Percentiles rank a stretch among this genome's conserved stretches.
Evolutionary conservation across 768 basidiomycete genomes (phyloP).

Genomic region (Polyporus arcularius): DNA sequence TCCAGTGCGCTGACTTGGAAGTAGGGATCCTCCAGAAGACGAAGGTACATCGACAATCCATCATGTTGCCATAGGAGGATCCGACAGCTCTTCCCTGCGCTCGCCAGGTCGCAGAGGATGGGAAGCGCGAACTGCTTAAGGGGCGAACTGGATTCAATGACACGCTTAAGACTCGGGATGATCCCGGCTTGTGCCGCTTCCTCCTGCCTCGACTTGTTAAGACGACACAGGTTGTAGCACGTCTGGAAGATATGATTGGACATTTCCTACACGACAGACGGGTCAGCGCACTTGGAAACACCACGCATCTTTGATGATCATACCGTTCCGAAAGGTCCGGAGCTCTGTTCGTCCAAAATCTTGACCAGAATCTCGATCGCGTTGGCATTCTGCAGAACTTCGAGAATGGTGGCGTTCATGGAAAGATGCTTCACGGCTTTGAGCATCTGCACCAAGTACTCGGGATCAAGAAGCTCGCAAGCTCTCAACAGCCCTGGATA

Average conservation of each 20-base stretch:
- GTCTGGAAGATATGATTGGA: constrained; percentile 97
- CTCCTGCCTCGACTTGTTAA: constrained; percentile 94
- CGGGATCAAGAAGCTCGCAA: constrained; percentile 84
- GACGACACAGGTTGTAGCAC: constrained; percentile 92
- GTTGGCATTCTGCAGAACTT: constrained; percentile 95
- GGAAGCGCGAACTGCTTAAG: constrained; percentile 97
- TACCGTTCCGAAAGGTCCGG: constrained; percentile 80
- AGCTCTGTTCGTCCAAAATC: constrained; percentile 78
- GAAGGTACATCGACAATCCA: constrained; percentile 80
- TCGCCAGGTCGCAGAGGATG: constrained; percentile 94
- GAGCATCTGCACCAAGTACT: constrained; percentile 84
- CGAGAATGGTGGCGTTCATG: constrained; percentile 87
- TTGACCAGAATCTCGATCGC: constrained; percentile 89
- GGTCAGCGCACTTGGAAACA: background rate
- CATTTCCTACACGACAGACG: constrained; percentile 68
- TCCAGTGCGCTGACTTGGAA: constrained; percentile 93
- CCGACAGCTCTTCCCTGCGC: constrained; percentile 91
- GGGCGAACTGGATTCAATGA: constrained; percentile 87
- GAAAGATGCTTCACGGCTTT: constrained; percentile 97
- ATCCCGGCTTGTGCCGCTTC: constrained; percentile 97
- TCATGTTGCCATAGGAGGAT: constrained; percentile 91
- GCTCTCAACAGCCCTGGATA: constrained; percentile 80
- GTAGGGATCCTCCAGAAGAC: constrained; percentile 80
- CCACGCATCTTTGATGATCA: constrained; percentile 21
- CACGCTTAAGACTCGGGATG: constrained; percentile 86